Conservation (phyloP, 305 asterid species). For the Solanum hybrid region DNA sequence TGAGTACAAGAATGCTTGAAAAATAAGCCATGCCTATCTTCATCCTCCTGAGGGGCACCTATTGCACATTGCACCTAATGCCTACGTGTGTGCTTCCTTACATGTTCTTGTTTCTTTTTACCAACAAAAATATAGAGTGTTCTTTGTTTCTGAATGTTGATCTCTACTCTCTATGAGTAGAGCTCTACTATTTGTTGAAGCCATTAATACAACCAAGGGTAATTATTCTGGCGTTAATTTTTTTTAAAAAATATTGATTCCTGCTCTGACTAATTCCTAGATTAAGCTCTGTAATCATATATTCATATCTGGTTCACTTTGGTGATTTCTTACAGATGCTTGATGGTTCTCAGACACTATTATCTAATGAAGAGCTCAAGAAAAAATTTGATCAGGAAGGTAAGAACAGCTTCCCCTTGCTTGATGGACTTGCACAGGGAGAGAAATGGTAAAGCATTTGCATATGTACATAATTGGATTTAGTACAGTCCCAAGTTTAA, state of each 20-base stretch:
- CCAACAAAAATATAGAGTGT: neutral
- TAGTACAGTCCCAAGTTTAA: neutral
- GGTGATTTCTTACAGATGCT: constrained; percentile 48
- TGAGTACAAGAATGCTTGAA: neutral
- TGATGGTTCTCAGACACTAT: constrained; percentile 67
- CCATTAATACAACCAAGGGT: neutral
- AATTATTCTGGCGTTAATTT: neutral
- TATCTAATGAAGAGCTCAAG: constrained; percentile 68
- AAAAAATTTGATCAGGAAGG: constrained; percentile 73
- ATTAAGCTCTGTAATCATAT: neutral
- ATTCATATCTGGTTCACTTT: neutral
- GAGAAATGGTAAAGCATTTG: neutral
- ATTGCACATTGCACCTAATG: neutral
- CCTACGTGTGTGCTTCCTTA: neutral
- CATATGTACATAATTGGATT: neutral
- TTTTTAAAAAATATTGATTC: neutral
- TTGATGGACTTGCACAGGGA: neutral
- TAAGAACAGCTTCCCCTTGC: constrained; percentile 14
- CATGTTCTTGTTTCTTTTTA: neutral
- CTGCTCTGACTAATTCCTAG: neutral
- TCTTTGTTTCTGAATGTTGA: neutral
- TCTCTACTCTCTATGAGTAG: neutral
- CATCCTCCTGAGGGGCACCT: neutral
- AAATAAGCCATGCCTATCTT: neutral
- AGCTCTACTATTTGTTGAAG: neutral